Conservation (phyloP, 1,284 basidiomycete species). For the Sporisorium iseilematis-ciliati region DNA sequence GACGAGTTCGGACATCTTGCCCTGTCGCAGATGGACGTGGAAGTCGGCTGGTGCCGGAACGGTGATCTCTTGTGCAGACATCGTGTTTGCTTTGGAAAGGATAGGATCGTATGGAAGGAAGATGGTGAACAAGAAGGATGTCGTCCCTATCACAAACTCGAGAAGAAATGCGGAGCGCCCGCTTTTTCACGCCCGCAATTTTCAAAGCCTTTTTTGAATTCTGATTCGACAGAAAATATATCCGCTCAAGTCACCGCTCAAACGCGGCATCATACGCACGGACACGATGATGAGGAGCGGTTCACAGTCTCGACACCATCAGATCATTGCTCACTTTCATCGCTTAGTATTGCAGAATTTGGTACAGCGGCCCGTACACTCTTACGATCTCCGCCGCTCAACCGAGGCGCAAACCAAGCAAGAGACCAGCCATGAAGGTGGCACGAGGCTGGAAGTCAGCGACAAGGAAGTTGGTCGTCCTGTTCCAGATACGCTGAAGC, state of each 20-base stretch:
- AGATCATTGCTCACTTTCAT: neutral
- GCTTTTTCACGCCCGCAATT: neutral
- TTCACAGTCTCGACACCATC: neutral
- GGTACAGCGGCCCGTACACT: too few relatives aligned
- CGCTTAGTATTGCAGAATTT: too few relatives aligned
- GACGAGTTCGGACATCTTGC: conserved; percentile 80
- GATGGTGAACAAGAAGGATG: conserved; percentile 4
- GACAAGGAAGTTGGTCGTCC: conserved; percentile 86
- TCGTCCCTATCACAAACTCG: conserved; percentile 14
- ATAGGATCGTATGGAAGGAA: conserved; percentile 1
- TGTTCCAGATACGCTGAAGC: conserved; percentile 75
- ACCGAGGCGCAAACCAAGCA: conserved; percentile 73
- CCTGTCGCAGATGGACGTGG: conserved; percentile 96
- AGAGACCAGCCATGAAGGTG: conserved; percentile 73
- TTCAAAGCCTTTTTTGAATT: neutral
- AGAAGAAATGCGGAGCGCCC: conserved; percentile 19
- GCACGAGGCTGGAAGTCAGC: conserved; percentile 86
- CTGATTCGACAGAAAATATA: neutral
- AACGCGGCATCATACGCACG: neutral
- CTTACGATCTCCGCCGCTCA: conserved; percentile 49
- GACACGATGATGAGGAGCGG: neutral
- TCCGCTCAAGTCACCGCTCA: conserved; percentile 24
- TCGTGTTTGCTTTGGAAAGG: neutral
- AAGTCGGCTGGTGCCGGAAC: conserved; percentile 73
- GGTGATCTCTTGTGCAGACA: conserved; percentile 44